Conservation (phyloP, 805 yeast species). For the Jamesozyma piceae region DNA sequence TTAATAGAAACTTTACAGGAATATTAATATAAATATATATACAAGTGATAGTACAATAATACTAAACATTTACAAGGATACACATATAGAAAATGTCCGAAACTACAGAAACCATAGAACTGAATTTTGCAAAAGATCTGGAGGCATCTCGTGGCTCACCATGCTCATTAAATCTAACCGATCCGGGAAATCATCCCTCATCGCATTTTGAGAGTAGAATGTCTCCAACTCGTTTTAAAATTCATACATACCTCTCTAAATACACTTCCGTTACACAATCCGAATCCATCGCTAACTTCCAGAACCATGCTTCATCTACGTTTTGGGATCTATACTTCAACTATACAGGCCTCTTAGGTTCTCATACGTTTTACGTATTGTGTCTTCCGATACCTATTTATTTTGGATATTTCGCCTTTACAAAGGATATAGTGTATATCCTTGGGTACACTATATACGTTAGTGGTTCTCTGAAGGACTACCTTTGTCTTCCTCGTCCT, state of each 20-base stretch:
- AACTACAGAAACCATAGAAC: too few species aligned
- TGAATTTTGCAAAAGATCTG: too few species aligned
- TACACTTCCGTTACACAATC: slow-evolving; percentile 43
- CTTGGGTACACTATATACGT: slow-evolving; percentile 48
- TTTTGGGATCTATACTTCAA: slow-evolving; percentile 68
- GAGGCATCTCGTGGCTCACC: too few species aligned
- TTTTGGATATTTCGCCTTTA: slow-evolving; percentile 53
- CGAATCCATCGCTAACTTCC: slow-evolving; percentile 46
- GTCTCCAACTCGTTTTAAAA: slow-evolving; percentile 41
- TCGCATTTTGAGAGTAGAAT: slow-evolving; percentile 55
- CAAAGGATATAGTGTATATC: slow-evolving; percentile 65
- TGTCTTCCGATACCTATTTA: slow-evolving; percentile 80
- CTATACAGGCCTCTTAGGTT: slow-evolving; percentile 79
- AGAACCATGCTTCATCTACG: slow-evolving; percentile 40
- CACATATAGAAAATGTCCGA: too few species aligned
- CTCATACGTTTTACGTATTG: slow-evolving; percentile 87
- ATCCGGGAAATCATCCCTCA: slow-evolving; percentile 60
- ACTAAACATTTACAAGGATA: too few species aligned
- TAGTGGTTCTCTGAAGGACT: slow-evolving; percentile 74
- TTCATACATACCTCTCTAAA: slow-evolving; percentile 48
- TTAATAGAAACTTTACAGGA: too few species aligned
- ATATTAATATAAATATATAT: too few species aligned
- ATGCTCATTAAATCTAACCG: neutral
- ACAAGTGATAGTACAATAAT: too few species aligned
- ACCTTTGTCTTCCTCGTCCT: slow-evolving; percentile 85